A percentile compares a stretch with the other conserved stretches of the same genome.
Evolutionary conservation across 176 grass and related monocot genomes (phyloP).

Genomic region (Lolium perenne): DNA sequence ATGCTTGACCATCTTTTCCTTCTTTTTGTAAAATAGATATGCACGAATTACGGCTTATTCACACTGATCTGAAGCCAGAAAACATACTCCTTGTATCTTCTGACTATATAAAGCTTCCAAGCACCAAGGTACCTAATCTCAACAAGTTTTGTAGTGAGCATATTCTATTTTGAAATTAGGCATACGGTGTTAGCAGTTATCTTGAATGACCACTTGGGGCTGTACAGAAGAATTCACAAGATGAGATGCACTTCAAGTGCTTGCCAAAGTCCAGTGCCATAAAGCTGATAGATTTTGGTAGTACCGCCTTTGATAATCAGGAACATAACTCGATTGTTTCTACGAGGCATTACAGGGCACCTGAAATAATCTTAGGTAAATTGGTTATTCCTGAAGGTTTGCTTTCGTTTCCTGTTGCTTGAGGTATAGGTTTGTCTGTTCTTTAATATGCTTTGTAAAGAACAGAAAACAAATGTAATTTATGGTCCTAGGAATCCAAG

Average conservation of each 20-base stretch:
- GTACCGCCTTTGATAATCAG: slow-evolving; percentile 84
- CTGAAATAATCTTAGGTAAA: slow-evolving; percentile 99
- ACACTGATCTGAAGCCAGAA: slow-evolving; percentile 99
- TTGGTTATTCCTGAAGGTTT: slow-evolving; percentile 54
- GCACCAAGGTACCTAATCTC: slow-evolving; percentile 71
- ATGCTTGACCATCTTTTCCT: slow-evolving; percentile 61
- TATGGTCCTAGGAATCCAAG: slow-evolving; percentile 23
- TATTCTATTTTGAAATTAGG: slow-evolving; percentile 51
- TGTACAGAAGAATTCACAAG: slow-evolving; percentile 83
- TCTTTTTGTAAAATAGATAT: slow-evolving; percentile 75
- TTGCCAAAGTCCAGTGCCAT: slow-evolving; percentile 98
- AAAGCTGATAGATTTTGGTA: slow-evolving; percentile 99
- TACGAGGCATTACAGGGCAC: slow-evolving; percentile 99
- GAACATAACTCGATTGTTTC: slow-evolving; percentile 93
- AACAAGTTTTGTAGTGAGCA: slow-evolving; percentile 43
- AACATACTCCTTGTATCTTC: slow-evolving; percentile 95
- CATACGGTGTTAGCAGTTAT: slow-evolving; percentile 49
- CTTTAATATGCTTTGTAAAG: slow-evolving; percentile 28
- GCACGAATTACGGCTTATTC: slow-evolving; percentile 92
- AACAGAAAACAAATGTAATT: slow-evolving; percentile 27
- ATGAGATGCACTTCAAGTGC: slow-evolving; percentile 84
- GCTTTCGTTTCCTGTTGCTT: slow-evolving; percentile 55
- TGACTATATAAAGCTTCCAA: slow-evolving; percentile 87
- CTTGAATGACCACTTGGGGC: slow-evolving; percentile 65
- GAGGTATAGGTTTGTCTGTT: slow-evolving; percentile 44